Evolutionary conservation across 2,329 filamentous ascomycete genomes (phyloP).

Genomic region (Pleomassaria siparia): DNA sequence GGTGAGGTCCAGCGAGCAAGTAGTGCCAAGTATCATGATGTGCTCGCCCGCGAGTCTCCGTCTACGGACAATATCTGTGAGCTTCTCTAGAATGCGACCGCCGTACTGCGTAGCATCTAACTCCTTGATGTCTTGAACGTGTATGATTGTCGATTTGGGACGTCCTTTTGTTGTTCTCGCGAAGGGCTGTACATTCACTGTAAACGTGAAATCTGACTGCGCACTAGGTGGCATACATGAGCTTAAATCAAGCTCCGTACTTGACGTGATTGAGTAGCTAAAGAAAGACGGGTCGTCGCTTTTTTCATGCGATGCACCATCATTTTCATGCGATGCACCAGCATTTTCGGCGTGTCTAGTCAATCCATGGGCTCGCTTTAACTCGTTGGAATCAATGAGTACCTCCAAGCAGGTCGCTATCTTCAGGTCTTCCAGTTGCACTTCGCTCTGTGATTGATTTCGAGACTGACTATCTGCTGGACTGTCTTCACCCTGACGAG

Average conservation of each 20-base stretch:
- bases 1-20: slow-evolving; percentile 55
- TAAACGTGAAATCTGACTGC: slow-evolving; percentile 16
- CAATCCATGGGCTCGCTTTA: slow-evolving; percentile 26
- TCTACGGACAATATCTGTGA: slow-evolving; percentile 72
- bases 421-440: slow-evolving; percentile 42
- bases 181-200: slow-evolving; percentile 22
- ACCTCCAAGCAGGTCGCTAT: slow-evolving; percentile 35
- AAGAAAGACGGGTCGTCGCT: slow-evolving; percentile 35
- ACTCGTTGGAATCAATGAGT: slow-evolving; percentile 34
- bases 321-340: not conserved
- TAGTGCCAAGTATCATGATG: slow-evolving; percentile 79
- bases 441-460: slow-evolving; percentile 28
- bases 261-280: slow-evolving; percentile 29
- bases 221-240: slow-evolving; percentile 22
- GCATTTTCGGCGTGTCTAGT: not conserved
- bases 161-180: slow-evolving; percentile 17
- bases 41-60: slow-evolving; percentile 70
- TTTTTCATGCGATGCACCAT: not conserved
- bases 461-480: slow-evolving; percentile 5
- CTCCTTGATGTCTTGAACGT: slow-evolving; percentile 79
- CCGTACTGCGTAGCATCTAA: slow-evolving; percentile 71
- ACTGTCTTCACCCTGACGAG: not conserved
- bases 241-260: slow-evolving; percentile 26
- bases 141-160: slow-evolving; percentile 65
- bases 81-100: slow-evolving; percentile 65